Percentiles rank a stretch among this genome's conserved stretches.
Evolutionary conservation across 345 rosid species (phyloP).

Genomic region (Sonneratia caseolaris): DNA sequence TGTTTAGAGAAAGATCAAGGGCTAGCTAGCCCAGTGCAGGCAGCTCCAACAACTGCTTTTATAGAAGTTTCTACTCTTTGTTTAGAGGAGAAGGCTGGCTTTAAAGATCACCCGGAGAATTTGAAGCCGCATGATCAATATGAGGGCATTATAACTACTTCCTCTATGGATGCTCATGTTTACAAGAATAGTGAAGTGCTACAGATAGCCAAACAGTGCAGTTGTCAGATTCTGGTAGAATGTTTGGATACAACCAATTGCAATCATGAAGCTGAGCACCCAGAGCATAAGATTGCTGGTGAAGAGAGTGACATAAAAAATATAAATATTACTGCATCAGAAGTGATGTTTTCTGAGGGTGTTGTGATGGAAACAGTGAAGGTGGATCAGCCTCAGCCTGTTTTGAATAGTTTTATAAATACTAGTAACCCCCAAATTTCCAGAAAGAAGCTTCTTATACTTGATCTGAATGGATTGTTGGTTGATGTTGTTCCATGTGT

Average conservation of each 20-base stretch:
- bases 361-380: constrained; percentile 8
- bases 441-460: constrained; percentile 58
- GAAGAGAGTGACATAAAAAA: neutral
- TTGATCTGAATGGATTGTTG: constrained; percentile 83
- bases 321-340: neutral
- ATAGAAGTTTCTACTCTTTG: neutral
- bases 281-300: constrained; percentile 8
- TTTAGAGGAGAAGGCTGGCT: neutral
- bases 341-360: constrained; percentile 3
- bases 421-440: constrained; percentile 17
- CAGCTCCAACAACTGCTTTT: neutral
- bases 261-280: neutral
- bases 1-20: neutral
- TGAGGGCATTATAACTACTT: neutral
- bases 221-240: constrained; percentile 2
- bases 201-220: neutral
- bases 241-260: neutral
- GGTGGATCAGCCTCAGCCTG: constrained; percentile 13
- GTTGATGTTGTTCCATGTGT: constrained; percentile 36
- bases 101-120: neutral
- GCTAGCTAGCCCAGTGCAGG: neutral
- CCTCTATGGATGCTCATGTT: neutral
- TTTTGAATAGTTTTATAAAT: constrained; percentile 12
- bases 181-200: constrained; percentile 4
- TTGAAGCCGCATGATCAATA: constrained; percentile 8